Conservation (phyloP, 2,329 filamentous ascomycete genomes). For the Paecilomyces niveus region DNA sequence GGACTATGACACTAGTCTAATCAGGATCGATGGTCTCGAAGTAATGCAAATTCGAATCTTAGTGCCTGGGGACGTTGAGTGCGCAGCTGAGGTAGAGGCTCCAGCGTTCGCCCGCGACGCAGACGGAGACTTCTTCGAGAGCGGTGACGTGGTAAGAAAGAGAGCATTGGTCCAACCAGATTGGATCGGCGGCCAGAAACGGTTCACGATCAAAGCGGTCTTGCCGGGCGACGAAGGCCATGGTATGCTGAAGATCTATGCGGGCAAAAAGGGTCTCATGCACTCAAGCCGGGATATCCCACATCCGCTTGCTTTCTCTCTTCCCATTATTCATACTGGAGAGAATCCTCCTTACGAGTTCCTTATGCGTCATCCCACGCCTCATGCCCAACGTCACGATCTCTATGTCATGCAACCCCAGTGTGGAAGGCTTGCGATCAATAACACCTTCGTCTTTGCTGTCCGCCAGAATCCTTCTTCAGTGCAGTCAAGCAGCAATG, state of each 20-base stretch:
- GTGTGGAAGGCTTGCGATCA: constrained; percentile 76
- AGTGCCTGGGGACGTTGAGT: constrained; percentile 83
- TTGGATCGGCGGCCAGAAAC: constrained; percentile 80
- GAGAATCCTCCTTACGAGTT: constrained; percentile 95
- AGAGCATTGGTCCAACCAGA: constrained; percentile 83
- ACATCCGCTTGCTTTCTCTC: constrained; percentile 77
- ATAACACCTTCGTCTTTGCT: constrained; percentile 97
- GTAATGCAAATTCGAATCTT: constrained; percentile 84
- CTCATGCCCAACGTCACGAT: constrained; percentile 94
- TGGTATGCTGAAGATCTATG: constrained; percentile 83
- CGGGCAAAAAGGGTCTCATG: constrained; percentile 91
- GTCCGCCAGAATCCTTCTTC: constrained; percentile 84
- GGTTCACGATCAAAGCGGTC: constrained; percentile 87
- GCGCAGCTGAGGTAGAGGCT: constrained; percentile 86
- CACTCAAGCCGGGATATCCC: constrained; percentile 96
- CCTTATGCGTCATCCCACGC: constrained; percentile 84
- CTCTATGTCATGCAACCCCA: constrained; percentile 96
- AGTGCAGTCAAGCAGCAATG: constrained; percentile 33
- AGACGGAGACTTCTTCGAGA: constrained; percentile 92
- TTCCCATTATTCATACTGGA: constrained; percentile 86
- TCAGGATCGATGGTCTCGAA: constrained; percentile 83
- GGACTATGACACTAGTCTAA: constrained; percentile 83
- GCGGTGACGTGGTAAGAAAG: constrained; percentile 77
- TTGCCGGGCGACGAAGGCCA: constrained; percentile 87
- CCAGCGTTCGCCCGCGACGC: constrained; percentile 70